Evolutionary conservation across 2,329 filamentous ascomycete genomes (phyloP), one percentile per base, ranked within the genome.

Genomic region (Ilyonectria destructans): DNA sequence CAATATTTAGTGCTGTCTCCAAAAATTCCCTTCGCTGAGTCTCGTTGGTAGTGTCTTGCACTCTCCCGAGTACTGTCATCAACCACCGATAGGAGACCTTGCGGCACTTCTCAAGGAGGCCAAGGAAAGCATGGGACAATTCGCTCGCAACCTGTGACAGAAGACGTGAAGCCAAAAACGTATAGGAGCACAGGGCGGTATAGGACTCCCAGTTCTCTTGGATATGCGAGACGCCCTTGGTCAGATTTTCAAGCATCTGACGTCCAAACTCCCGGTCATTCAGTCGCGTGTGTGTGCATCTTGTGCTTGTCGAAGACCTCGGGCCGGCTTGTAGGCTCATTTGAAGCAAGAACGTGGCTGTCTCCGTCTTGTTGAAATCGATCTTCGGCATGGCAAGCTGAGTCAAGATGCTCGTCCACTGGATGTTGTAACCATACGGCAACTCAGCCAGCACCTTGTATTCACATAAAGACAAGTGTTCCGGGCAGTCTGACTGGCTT

Each of bases 381-480:
- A 77, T 43, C 0, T 51, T 60, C 0, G 71, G 74, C 65, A 71
- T 74, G 1, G 71, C 68, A 1, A 77, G 68, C 17, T 77, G 74
- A 0, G 40, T 66, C 2, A 77, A 46, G 1, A 75, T 69, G 15
- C 62, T 75, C 45, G 70, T 62, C 76, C 75, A 78, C 35, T 69
- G 65, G 2, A 73, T 63, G 0, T 54, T 46, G 26, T 70, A 57
- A 1, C 76, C 74, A 1, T 63, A 70, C 0, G 67, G 71, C 0
- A 78, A 19, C 1, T 33, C 35, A 29, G 59, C 54, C 6, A 77
- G 10, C 2, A 84, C 80, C 58, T 87, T 86, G 74, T 84, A 91
- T 60, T 92, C 88, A 0, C 85, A 83, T 0, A 89, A 65, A 0
- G 85, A 81, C 62, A 92, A 79, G 23, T 83, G 72, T 0, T 63